Percentiles rank a stretch among this genome's conserved stretches.
phyloP scores from a whole-genome alignment of 1,139 yeast species.

The Pichia norvegensis region DNA sequence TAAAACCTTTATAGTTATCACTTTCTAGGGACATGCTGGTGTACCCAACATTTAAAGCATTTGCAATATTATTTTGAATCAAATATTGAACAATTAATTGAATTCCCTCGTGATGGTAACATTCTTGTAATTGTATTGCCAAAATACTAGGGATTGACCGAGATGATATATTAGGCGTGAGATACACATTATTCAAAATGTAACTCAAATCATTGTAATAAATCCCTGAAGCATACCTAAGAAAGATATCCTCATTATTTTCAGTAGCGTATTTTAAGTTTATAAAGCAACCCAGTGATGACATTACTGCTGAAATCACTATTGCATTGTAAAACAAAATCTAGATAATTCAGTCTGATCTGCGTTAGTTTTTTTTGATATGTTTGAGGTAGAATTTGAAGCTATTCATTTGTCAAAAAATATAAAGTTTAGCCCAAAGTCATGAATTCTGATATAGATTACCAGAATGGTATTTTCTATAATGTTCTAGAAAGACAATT shows the following conservation, averaged over 20 bases:
- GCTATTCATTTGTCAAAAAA: no score
- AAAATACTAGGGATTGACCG: constrained; percentile 7
- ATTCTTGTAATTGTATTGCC: constrained; percentile 4
- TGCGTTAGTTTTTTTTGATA: no score
- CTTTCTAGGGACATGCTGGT: constrained; percentile 12
- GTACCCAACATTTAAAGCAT: constrained; percentile 22
- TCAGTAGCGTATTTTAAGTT: neutral
- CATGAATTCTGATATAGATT: constrained; percentile 34
- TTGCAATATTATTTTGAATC: constrained; percentile 9
- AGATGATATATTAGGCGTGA: neutral
- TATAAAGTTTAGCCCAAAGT: no score
- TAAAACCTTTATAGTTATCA: constrained; percentile 19
- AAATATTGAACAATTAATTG: constrained; percentile 19
- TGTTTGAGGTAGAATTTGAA: no score
- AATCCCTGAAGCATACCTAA: constrained; percentile 10
- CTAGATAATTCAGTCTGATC: no score
- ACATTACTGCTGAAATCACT: no score
- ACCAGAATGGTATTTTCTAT: constrained; percentile 41
- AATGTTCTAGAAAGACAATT: constrained; percentile 42
- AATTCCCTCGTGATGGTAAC: constrained; percentile 21
- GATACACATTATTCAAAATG: constrained; percentile 1
- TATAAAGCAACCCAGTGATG: constrained; percentile 1
- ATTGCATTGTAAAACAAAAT: no score
- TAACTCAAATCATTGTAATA: neutral
- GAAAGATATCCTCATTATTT: neutral